Base-by-base conservation (phyloP, 2,329 filamentous ascomycete species). In the Neocucurbitaria cava region DNA sequence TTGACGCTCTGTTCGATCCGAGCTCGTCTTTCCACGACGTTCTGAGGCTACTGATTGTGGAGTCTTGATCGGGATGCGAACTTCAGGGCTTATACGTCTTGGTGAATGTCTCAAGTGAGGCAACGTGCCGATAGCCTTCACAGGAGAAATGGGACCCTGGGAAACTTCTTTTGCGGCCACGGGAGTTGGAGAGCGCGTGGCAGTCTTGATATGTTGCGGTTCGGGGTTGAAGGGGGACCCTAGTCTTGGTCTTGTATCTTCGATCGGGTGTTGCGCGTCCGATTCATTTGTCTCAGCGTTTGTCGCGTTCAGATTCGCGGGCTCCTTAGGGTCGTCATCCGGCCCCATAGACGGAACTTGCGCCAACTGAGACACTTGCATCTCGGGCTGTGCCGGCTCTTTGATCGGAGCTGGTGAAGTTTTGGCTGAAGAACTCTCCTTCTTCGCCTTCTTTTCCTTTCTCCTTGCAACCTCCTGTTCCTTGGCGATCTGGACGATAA, bases 401-500 rank as follows among this genome's bases (percentile, higher is more conserved):
- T 49, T 31, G 9, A 39, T 20, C 24, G 44, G 31, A 21, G 39
- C 18, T n/a, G 55, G 31, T 21, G 49, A 41, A 9, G 46, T 42
- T 18, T 54, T 46, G 10, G 35, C 28, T 21, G 39, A 44, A 8
- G 35, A 24, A 21, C 10, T 7, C 11, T 15, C 44, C 23, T 60
- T 64, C 43, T 61, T 67, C 5, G 51, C 59, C 24, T 54, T 69
- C 18, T 46, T 58, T 40, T 55, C 52, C 6, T 43, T 54, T 30
- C 54, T 58, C 11, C 55, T 51, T 1, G 48, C 49, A n/a, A 49
- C 42, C 18, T 59, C 42, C 26, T 67, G 65, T 9, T 59, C 53
- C 82, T 79, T 62, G 89, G 88, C 59, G 85, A 94, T 79, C 0
- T 76, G 58, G 46, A 91, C 82, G 0, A 96, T 81, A 35, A 89